These are phyloP conservation scores for Medicago arabica DNA, from an alignment of 306 rosid genomes.

Conservation along the genomic window DNA sequence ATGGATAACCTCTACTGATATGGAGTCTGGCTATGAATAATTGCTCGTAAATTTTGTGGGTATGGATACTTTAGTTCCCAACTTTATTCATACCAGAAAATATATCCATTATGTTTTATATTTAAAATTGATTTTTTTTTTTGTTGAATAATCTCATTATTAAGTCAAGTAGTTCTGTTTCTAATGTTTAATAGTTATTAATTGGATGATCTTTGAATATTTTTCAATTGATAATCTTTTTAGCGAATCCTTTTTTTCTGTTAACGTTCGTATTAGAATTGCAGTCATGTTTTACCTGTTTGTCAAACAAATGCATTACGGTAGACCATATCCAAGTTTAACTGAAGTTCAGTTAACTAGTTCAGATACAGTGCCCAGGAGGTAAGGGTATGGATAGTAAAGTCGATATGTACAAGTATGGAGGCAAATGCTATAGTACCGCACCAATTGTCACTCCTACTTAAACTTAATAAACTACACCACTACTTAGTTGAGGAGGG, in stretches of 20 bases:
- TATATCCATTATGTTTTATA: background rate
- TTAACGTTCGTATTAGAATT: background rate
- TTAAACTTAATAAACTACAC: background rate
- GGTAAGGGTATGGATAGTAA: background rate
- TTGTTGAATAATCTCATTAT: background rate
- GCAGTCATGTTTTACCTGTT: background rate
- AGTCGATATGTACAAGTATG: background rate
- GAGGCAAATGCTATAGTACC: background rate
- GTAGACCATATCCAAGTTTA: constrained; percentile 6
- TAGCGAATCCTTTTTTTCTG: background rate
- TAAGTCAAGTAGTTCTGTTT: background rate
- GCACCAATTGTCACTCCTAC: background rate
- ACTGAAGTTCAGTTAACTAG: background rate
- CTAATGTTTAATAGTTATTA: background rate
- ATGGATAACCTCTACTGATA: background rate
- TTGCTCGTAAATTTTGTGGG: background rate
- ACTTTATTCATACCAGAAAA: background rate
- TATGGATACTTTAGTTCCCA: background rate
- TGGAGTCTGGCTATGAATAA: background rate
- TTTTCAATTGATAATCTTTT: background rate
- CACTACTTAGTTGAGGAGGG: background rate
- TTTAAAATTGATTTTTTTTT: background rate
- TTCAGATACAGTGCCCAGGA: background rate
- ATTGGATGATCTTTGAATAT: background rate
- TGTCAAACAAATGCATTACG: background rate